Evolutionary conservation across 257 asterid genomes (phyloP).

Genomic region (Ilex aquifolium): DNA sequence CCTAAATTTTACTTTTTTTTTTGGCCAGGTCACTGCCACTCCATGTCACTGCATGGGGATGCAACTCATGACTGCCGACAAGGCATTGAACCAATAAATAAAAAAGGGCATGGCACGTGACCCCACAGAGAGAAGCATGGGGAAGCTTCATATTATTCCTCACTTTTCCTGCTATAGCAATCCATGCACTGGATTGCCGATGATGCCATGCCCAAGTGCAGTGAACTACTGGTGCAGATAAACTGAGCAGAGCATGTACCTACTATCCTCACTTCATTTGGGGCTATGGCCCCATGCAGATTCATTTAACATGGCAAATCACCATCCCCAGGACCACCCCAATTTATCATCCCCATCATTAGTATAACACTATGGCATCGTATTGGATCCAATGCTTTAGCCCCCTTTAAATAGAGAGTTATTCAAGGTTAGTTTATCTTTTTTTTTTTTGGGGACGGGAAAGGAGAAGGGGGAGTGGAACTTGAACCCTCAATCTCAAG

Average conservation of each 20-base stretch:
- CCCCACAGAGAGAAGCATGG: constrained; percentile 17
- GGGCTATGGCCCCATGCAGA: not conserved
- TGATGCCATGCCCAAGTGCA: constrained; percentile 21
- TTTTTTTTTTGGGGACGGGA: too few species aligned
- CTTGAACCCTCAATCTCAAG: too few species aligned
- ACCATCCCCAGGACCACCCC: too few species aligned
- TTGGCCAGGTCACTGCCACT: too few species aligned
- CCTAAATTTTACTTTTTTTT: too few species aligned
- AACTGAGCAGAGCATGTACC: not conserved
- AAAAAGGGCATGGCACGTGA: constrained; percentile 1
- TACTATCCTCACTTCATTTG: not conserved
- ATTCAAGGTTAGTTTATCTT: too few species aligned
- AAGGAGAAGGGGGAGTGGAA: too few species aligned
- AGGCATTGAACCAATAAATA: not conserved
- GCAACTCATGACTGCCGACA: not conserved
- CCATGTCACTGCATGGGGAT: too few species aligned
- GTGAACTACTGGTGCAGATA: constrained; percentile 12
- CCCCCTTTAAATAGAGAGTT: too few species aligned
- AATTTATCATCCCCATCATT: too few species aligned
- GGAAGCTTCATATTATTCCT: constrained; percentile 1
- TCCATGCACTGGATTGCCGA: constrained; percentile 10
- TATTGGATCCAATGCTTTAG: too few species aligned
- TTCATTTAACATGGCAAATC: not conserved
- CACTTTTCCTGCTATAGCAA: not conserved
- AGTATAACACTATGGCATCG: too few species aligned